Evolutionary conservation across 106 monocot genomes (phyloP).

Genomic region (Allium cepa): DNA sequence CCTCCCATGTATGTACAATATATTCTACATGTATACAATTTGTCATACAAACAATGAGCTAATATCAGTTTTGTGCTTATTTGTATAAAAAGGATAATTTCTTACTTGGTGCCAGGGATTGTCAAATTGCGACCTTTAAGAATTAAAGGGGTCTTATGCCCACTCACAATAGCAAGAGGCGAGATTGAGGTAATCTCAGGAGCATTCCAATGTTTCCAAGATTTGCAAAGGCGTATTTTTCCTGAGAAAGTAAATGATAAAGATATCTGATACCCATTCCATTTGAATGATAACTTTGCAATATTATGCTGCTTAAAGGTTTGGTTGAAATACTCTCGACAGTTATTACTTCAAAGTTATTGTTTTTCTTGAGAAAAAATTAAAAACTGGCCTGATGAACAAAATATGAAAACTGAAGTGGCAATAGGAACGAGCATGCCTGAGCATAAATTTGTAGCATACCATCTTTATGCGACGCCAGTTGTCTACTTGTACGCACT

Average conservation of each 20-base stretch:
- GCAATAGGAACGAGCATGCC: background rate
- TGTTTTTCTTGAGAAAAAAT: background rate
- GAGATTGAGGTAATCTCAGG: slow-evolving; percentile 75
- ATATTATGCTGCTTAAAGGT: too few species aligned
- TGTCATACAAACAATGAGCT: background rate
- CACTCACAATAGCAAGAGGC: slow-evolving; percentile 79
- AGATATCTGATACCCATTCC: too few species aligned
- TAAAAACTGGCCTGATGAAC: too few species aligned
- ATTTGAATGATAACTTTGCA: too few species aligned
- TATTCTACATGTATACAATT: slow-evolving; percentile 30
- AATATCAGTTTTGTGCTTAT: background rate
- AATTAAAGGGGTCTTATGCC: slow-evolving; percentile 52
- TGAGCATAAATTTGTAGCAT: slow-evolving; percentile 5
- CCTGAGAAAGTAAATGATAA: slow-evolving; percentile 25
- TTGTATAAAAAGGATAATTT: background rate
- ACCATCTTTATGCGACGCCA: slow-evolving; percentile 87
- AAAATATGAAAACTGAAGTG: too few species aligned
- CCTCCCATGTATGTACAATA: slow-evolving; percentile 53
- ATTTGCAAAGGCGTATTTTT: slow-evolving; percentile 52
- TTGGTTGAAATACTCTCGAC: background rate
- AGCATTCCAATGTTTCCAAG: slow-evolving; percentile 76
- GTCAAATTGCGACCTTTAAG: slow-evolving; percentile 76
- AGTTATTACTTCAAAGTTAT: background rate
- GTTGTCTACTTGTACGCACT: slow-evolving; percentile 44
- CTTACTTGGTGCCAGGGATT: slow-evolving; percentile 84